A percentile compares a stretch with the other conserved stretches of the same genome.
Conservation (phyloP, 805 yeast genomes). For the Lipomyces yamanashiensis region DNA sequence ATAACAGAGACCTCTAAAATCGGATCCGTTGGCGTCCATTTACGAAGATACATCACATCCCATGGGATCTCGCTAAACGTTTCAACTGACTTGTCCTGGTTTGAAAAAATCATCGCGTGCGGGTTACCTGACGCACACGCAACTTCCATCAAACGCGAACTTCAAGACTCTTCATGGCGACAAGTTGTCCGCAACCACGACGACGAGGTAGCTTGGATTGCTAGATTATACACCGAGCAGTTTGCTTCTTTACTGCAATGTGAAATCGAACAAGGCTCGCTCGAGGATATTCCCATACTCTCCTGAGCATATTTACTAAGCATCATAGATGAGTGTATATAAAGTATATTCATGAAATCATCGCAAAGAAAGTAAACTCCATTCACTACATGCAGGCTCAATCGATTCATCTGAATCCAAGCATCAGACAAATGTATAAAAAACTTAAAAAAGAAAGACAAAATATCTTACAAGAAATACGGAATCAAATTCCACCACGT, state of each 20-base stretch:
- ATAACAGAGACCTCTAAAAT: constrained; percentile 59
- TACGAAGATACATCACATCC: constrained; percentile 80
- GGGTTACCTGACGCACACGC: constrained; percentile 72
- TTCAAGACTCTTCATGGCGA: not conserved
- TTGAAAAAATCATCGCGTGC: constrained; percentile 80
- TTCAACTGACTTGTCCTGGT: constrained; percentile 68
- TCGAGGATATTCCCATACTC: not conserved
- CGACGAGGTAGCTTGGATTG: constrained; percentile 9
- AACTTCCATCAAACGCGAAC: constrained; percentile 52
- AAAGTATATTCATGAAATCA: not conserved
- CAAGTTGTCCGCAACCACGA: not conserved
- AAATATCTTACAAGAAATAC: not conserved
- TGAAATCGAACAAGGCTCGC: not conserved
- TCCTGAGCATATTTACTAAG: too few species aligned
- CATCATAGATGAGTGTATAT: not conserved
- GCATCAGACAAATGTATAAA: not conserved
- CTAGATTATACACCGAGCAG: constrained; percentile 1
- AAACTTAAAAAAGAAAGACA: not conserved
- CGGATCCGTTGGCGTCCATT: constrained; percentile 87
- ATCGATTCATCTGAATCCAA: not conserved
- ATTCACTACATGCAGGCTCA: constrained; percentile 3
- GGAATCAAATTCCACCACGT: not conserved
- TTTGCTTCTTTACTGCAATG: constrained; percentile 1
- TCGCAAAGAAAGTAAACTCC: constrained; percentile 5
- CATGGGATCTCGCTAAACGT: constrained; percentile 90